Base-by-base conservation (phyloP, 208 protist genomes). In the Sergeia podlipaevii region DNA sequence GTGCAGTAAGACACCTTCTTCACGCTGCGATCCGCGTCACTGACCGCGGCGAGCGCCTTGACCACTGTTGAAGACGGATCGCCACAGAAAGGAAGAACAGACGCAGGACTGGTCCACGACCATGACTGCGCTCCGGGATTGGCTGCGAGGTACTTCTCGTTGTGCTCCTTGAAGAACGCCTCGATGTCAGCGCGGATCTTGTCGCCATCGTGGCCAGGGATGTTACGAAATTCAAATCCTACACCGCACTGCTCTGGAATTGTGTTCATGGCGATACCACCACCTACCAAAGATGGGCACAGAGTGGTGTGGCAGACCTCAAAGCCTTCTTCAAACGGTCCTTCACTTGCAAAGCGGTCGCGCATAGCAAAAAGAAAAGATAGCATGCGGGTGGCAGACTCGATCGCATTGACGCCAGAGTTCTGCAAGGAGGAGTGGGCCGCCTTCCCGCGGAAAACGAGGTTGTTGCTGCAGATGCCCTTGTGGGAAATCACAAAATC, bases 231-330 rank as follows among this genome's bases (percentile, higher is more conserved):
- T 47, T 85, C 72, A 24, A 57, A 85, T 28, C 58, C 49, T 0
- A 85, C 18, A 7, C 38, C 59, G 60, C 73, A 85, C 32, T 60
- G 46, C 1, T 70, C 73, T 1, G 77, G 72, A 29, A 80, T 80
- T 33, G 72, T 85, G 62, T 85, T 85, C 44, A 67, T 50, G 10
- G 73, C 73, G n/a, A 64, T 74, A 49, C 77, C 77, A 38, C 65
- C 73, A n/a, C 39, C 42, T 15, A 62, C 54, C 0, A 71, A 46
- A 6, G 69, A 46, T 18, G 65, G 62, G 44, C 70, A 80, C 3
- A 85, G 24, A 0, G 61, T 75, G 2, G 70, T 78, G 63, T 73
- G 60, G 3, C 60, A 63, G 4, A 74, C 42, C 0, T 13, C 44
- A 62, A 60, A 77, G 28, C 43, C 51, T 11, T 69, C 47, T 13